Conservation (phyloP, 2,329 filamentous ascomycete genomes). For the Trichocomaceae sp. region DNA sequence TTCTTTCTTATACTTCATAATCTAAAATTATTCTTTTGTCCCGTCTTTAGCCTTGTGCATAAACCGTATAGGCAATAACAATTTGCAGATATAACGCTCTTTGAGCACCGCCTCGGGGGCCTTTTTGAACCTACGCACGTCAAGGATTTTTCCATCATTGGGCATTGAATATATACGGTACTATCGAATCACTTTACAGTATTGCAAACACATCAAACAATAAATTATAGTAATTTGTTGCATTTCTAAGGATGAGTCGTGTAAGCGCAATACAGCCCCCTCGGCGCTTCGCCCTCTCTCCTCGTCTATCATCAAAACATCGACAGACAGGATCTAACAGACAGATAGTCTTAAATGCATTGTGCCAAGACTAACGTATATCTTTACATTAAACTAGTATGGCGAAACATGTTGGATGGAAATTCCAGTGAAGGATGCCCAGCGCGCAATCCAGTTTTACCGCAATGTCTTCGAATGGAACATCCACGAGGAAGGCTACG, state of each 20-base stretch:
- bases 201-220: background rate
- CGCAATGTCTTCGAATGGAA: conserved; percentile 2
- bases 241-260: background rate
- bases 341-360: background rate
- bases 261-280: background rate
- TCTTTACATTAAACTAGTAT: background rate
- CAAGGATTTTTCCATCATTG: background rate
- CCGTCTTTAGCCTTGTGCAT: background rate
- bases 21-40: background rate
- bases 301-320: background rate
- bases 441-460: conserved; percentile 8
- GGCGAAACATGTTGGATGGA: conserved; percentile 10
- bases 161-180: background rate
- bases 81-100: background rate
- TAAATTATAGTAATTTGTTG: background rate
- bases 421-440: conserved; percentile 3
- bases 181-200: background rate
- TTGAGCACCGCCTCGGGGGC: background rate
- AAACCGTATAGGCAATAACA: background rate
- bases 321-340: background rate
- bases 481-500: conserved; percentile 5
- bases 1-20: background rate
- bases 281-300: background rate
- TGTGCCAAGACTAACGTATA: background rate
- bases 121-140: background rate